Conservation (phyloP, 2,329 filamentous ascomycete species). For the Pseudocercospora cruenta region DNA sequence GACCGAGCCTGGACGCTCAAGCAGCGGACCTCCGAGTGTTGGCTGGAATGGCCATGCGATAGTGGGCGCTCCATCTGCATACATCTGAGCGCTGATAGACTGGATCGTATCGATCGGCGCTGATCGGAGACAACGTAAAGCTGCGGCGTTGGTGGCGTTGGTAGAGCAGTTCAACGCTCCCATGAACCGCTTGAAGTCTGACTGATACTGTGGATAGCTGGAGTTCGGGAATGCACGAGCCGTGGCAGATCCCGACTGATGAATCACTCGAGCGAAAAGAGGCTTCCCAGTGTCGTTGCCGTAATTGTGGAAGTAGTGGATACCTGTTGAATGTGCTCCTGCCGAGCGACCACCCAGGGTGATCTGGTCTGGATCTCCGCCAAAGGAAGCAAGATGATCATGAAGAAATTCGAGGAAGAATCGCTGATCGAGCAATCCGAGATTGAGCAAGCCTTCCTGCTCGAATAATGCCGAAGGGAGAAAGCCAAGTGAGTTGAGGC, state of each 20-base stretch:
- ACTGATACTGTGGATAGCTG: slow-evolving; percentile 21
- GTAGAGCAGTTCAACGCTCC: slow-evolving; percentile 17
- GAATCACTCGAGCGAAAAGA: slow-evolving; percentile 51
- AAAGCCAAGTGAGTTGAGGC: slow-evolving; percentile 70
- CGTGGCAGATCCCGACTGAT: slow-evolving; percentile 52
- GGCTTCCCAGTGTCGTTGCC: slow-evolving; percentile 30
- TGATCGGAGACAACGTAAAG: slow-evolving; percentile 17
- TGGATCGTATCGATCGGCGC: slow-evolving; percentile 19
- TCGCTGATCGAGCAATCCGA: slow-evolving; percentile 46
- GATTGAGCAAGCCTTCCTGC: slow-evolving; percentile 55
- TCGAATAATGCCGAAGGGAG: slow-evolving; percentile 57
- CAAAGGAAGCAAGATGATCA: slow-evolving; percentile 43
- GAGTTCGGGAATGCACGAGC: slow-evolving; percentile 45
- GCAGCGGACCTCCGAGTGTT: slow-evolving; percentile 13
- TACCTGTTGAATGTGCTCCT: slow-evolving; percentile 68
- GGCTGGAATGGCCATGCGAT: slow-evolving; percentile 24
- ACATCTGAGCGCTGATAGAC: slow-evolving; percentile 20
- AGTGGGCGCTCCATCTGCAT: slow-evolving; percentile 11
- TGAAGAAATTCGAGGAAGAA: slow-evolving; percentile 47
- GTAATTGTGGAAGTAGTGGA: slow-evolving; percentile 62
- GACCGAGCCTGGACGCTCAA: slow-evolving; percentile 44
- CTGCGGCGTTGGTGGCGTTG: slow-evolving; percentile 16
- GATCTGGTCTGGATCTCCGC: slow-evolving; percentile 37
- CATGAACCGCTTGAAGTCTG: slow-evolving; percentile 22
- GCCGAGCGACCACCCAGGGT: slow-evolving; percentile 51